Evolutionary conservation across 352 stramenopile genomes (phyloP).

Genomic region (Elongisporangium anandrum): DNA sequence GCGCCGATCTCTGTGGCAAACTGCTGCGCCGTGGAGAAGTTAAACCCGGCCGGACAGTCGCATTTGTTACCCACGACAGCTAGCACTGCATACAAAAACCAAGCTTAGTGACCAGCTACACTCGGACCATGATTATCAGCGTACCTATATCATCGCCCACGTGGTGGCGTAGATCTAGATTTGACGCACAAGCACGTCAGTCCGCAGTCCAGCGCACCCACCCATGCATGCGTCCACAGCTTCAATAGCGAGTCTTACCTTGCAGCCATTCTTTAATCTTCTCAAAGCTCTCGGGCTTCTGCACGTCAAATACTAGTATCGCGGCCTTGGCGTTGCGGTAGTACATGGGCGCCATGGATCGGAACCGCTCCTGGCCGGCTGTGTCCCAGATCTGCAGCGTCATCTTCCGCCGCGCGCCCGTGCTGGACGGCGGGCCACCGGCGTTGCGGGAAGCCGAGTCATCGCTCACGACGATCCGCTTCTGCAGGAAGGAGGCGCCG

Average conservation of each 20-base stretch:
- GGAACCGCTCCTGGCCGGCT: slow-evolving; percentile 72
- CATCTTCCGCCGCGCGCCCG: slow-evolving; percentile 59
- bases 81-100: slow-evolving; percentile 31
- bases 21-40: slow-evolving; percentile 64
- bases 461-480: slow-evolving; percentile 69
- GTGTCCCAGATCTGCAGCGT: slow-evolving; percentile 89
- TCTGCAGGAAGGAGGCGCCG: slow-evolving; percentile 85
- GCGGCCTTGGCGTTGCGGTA: slow-evolving; percentile 87
- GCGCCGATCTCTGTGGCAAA: slow-evolving; percentile 79
- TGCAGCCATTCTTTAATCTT: slow-evolving; percentile 87
- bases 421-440: background rate
- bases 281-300: slow-evolving; percentile 71
- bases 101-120: background rate
- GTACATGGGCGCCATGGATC: slow-evolving; percentile 89
- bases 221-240: background rate
- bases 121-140: background rate
- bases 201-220: background rate
- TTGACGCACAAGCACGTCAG: background rate
- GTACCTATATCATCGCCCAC: slow-evolving; percentile 66
- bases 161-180: slow-evolving; percentile 66
- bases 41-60: slow-evolving; percentile 57
- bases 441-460: slow-evolving; percentile 9
- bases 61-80: slow-evolving; percentile 85
- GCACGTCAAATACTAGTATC: slow-evolving; percentile 85
- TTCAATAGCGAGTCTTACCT: slow-evolving; percentile 25